Percentiles rank a stretch among this genome's conserved stretches.
phyloP scores from a whole-genome alignment of 2,329 filamentous ascomycete genomes.

The Paecilomyces fulvus region DNA sequence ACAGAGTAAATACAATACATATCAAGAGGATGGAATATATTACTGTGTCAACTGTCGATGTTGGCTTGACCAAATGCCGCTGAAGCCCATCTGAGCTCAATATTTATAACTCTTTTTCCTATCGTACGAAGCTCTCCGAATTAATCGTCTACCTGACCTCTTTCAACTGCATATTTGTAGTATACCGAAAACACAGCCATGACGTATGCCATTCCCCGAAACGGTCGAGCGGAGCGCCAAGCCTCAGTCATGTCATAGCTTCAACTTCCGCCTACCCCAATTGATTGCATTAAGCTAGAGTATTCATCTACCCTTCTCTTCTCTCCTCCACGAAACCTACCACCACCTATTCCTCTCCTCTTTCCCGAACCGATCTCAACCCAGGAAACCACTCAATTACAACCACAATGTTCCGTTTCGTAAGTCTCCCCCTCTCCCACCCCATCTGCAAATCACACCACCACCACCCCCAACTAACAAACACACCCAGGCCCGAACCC shows the following conservation, averaged over 20 bases:
- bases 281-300: not conserved
- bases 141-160: too few species aligned
- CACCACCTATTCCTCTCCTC: too few species aligned
- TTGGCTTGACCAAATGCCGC: too few species aligned
- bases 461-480: not conserved
- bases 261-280: not conserved
- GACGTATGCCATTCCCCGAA: not conserved
- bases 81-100: too few species aligned
- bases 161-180: too few species aligned
- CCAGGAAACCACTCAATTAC: not conserved
- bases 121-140: too few species aligned
- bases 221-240: not conserved
- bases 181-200: not conserved
- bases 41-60: too few species aligned
- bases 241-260: not conserved
- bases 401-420: constrained; percentile 19
- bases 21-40: not conserved
- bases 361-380: too few species aligned
- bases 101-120: too few species aligned
- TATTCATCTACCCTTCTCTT: not conserved
- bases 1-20: not conserved
- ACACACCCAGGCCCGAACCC: constrained; percentile 57
- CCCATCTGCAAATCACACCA: not conserved
- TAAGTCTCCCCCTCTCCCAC: constrained; percentile 6
- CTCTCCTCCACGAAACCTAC: not conserved